These are phyloP conservation scores for Fraxinus albicans DNA, from an alignment of 305 asterid genomes.

Conservation along the genomic window DNA sequence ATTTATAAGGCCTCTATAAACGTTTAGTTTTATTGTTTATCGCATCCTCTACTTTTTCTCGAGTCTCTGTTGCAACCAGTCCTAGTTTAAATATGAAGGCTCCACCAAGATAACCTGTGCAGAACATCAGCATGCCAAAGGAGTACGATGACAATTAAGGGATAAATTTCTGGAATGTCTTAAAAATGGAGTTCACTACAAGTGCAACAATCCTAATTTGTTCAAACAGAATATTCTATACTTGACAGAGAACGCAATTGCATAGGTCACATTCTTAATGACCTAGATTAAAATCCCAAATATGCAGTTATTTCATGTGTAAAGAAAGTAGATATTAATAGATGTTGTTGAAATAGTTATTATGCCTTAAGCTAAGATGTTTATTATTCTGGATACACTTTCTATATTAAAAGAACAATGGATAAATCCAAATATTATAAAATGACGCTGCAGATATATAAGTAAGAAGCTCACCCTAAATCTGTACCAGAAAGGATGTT, in stretches of 20 bases:
- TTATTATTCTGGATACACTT: background rate
- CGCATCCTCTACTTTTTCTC: background rate
- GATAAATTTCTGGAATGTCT: background rate
- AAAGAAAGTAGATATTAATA: background rate
- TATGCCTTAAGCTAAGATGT: background rate
- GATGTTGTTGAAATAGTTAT: background rate
- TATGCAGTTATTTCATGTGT: background rate
- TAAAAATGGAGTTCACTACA: background rate
- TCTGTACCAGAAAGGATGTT: slow-evolving; percentile 35
- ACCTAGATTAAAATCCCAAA: background rate
- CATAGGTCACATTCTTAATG: background rate
- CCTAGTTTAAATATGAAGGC: background rate
- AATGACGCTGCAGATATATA: background rate
- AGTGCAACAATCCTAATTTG: background rate
- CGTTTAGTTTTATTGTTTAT: background rate
- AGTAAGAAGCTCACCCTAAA: slow-evolving; percentile 6
- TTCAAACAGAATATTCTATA: background rate
- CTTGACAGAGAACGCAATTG: background rate
- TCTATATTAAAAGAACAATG: background rate
- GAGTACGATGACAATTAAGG: background rate
- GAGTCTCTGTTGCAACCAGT: background rate
- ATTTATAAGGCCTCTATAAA: background rate
- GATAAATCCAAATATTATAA: background rate
- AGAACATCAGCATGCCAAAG: background rate
- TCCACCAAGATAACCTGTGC: background rate